Conservation (phyloP, 2,329 filamentous ascomycete genomes). For the Berkeleyomyces rouxiae region DNA sequence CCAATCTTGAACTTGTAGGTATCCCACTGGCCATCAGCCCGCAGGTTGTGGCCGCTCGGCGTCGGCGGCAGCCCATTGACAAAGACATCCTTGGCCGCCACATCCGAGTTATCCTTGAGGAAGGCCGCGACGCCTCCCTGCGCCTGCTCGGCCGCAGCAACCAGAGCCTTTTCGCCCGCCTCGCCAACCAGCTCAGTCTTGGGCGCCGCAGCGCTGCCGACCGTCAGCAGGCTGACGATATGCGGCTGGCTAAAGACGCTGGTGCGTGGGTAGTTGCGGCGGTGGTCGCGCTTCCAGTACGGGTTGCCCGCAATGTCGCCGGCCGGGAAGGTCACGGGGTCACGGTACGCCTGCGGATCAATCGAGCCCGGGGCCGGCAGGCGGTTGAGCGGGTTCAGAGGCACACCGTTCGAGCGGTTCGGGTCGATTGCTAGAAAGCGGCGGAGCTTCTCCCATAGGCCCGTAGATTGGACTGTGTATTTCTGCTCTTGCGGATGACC, state of each 20-base stretch:
- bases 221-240: slow-evolving; percentile 65
- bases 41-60: slow-evolving; percentile 51
- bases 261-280: slow-evolving; percentile 64
- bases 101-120: slow-evolving; percentile 34
- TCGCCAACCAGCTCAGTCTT: slow-evolving; percentile 66
- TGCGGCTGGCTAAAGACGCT: slow-evolving; percentile 72
- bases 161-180: slow-evolving; percentile 45
- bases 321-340: slow-evolving; percentile 38
- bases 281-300: slow-evolving; percentile 74
- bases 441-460: slow-evolving; percentile 75
- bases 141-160: slow-evolving; percentile 60
- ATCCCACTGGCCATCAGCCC: slow-evolving; percentile 36
- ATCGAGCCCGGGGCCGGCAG: slow-evolving; percentile 45
- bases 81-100: slow-evolving; percentile 39
- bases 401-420: slow-evolving; percentile 77
- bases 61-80: slow-evolving; percentile 71
- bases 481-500: slow-evolving; percentile 42
- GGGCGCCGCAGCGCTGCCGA: slow-evolving; percentile 67
- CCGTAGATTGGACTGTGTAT: slow-evolving; percentile 82
- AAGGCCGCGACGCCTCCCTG: slow-evolving; percentile 46
- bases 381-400: slow-evolving; percentile 83
- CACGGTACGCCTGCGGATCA: slow-evolving; percentile 24
- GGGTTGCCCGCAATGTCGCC: slow-evolving; percentile 24
- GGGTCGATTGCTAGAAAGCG: slow-evolving; percentile 65
- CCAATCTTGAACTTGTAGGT: slow-evolving; percentile 50